phyloP scores from a whole-genome alignment of 2,329 filamentous ascomycete genomes.

The Neofusicoccum sp. region DNA sequence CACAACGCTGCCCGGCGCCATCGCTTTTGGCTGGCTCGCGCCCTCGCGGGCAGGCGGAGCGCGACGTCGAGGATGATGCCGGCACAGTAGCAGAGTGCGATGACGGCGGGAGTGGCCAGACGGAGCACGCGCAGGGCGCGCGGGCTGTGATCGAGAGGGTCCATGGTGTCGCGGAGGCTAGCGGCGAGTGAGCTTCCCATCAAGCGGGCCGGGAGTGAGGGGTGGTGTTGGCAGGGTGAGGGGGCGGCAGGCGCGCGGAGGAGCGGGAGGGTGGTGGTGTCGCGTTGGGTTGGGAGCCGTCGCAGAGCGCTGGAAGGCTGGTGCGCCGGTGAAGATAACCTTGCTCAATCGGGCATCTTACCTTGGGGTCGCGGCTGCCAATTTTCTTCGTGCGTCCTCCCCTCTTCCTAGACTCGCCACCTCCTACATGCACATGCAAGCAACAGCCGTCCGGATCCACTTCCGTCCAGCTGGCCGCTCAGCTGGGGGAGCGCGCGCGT shows the following conservation, averaged over 20 bases:
- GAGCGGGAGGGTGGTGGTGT: background rate
- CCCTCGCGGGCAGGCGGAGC: conserved; percentile 9
- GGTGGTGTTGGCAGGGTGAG: background rate
- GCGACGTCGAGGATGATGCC: conserved; percentile 11
- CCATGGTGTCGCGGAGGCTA: conserved; percentile 7
- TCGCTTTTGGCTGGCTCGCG: background rate
- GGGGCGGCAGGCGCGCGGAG: background rate
- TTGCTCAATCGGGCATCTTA: conserved; percentile 13
- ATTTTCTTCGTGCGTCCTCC: conserved; percentile 4
- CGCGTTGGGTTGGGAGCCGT: too few species aligned
- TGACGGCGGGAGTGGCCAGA: background rate
- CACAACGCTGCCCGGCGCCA: background rate
- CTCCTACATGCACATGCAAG: conserved; percentile 1
- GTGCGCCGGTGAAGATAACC: background rate
- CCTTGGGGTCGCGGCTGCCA: conserved; percentile 1
- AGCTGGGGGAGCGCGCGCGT: background rate
- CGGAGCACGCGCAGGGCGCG: conserved; percentile 13
- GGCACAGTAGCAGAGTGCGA: conserved; percentile 5
- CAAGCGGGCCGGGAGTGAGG: background rate
- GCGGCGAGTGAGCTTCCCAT: conserved; percentile 9
- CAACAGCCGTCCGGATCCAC: background rate
- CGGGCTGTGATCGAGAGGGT: background rate
- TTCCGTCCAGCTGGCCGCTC: conserved; percentile 1
- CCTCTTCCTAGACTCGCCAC: conserved; percentile 4
- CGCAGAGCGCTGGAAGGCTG: too few species aligned